phyloP scores from a whole-genome alignment of 129 eudicot species.

The Flaveria bidentis region DNA sequence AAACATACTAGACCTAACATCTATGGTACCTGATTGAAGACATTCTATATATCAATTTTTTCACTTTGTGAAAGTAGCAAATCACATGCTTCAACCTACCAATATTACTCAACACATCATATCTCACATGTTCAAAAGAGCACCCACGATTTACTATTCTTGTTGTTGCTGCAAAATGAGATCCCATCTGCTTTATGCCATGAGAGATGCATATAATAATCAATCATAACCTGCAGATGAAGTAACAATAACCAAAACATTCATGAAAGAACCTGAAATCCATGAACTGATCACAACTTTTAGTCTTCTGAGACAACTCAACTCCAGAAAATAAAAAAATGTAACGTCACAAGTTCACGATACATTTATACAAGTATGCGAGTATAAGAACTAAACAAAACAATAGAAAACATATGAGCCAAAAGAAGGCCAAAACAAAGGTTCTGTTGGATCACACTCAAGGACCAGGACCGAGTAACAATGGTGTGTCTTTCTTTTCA shows the following conservation, averaged over 20 bases:
- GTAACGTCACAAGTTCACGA: neutral
- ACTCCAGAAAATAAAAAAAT: neutral
- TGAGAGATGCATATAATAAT: neutral
- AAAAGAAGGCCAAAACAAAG: neutral
- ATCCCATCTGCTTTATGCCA: slow-evolving; percentile 4
- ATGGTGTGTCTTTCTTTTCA: slow-evolving; percentile 60
- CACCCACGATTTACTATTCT: neutral
- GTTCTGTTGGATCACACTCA: neutral
- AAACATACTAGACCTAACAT: neutral
- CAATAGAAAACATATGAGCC: neutral
- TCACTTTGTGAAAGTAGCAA: neutral
- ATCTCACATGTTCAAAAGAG: slow-evolving; percentile 2
- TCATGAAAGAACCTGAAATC: neutral
- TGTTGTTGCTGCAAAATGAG: neutral
- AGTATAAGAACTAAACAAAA: neutral
- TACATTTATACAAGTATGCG: neutral
- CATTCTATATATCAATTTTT: neutral
- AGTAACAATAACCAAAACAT: neutral
- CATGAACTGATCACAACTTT: neutral
- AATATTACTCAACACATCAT: neutral
- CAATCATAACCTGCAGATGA: slow-evolving; percentile 5
- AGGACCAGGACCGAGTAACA: slow-evolving; percentile 68
- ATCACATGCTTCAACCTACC: slow-evolving; percentile 17
- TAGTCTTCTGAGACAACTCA: neutral
- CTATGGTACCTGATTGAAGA: neutral